Evolutionary conservation across 257 asterid genomes (phyloP).

Genomic region (Salvia miltiorrhiza): DNA sequence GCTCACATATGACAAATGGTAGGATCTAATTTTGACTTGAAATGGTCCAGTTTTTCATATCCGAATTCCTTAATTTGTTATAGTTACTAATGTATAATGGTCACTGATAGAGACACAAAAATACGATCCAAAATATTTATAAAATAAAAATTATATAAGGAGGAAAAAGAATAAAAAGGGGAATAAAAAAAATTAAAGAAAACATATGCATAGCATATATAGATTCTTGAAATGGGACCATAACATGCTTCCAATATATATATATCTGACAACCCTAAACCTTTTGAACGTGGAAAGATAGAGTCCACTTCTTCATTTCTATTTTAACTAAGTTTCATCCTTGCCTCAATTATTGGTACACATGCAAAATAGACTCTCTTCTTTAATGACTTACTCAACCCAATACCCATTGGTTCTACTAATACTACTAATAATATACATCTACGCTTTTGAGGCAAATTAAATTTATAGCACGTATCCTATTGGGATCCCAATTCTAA

Average conservation of each 20-base stretch:
- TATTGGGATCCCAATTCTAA: conserved; percentile 17
- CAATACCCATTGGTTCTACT: conserved; percentile 7
- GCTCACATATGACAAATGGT: too few relatives aligned
- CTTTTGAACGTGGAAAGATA: conserved; percentile 57
- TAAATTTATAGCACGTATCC: conserved; percentile 1
- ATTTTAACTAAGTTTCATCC: conserved; percentile 22
- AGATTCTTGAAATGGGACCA: conserved; percentile 45
- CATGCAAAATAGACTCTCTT: background rate
- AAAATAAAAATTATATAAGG: background rate
- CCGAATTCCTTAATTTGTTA: background rate
- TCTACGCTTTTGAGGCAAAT: background rate
- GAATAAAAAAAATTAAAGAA: background rate
- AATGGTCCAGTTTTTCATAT: background rate
- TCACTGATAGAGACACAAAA: background rate
- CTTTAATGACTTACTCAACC: background rate
- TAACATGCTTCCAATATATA: conserved; percentile 40
- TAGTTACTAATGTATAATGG: background rate
- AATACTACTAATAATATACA: background rate
- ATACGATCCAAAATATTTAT: background rate
- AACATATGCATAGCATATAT: background rate
- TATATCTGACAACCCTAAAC: conserved; percentile 33
- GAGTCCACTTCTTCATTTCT: conserved; percentile 46
- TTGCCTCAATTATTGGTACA: conserved; percentile 47
- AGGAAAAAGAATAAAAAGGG: background rate
- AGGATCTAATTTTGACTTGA: too few relatives aligned